Evolutionary conservation across 805 yeast species (phyloP), one percentile per base, ranked within the genome.

Genomic region (Monosporozyma yasuniensis): DNA sequence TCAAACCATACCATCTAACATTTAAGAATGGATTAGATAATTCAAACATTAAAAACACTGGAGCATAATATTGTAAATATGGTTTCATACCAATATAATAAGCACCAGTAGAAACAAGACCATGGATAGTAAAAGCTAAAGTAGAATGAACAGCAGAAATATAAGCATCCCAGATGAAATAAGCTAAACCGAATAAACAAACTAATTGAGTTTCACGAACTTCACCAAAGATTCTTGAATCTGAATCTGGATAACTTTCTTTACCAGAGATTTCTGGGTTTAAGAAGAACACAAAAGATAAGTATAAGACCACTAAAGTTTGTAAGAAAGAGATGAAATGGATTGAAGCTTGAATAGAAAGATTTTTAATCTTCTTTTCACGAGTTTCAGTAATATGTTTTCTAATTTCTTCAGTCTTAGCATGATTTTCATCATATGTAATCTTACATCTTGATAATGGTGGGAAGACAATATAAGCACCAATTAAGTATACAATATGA

Each of bases 301-400:
- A 59, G 23, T 70, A 60, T 22, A 88, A 65, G 21, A 95, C 82
- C 21, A 85, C 55, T 0, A 87, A 38, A 35, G 93, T 79, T 68
- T 93, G 97, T 21, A 89, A 77, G 75, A 87, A 79, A 1, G 96
- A 85, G 4, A 88, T 96, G 23, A 87, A 76, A 66, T 90, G 98
- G 42, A 67, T 59, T 3, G 68, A 56, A 25, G 64, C 52, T 52
- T 67, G 70, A 47, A 58, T 56, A 32, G 56, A 50, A 37, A 63
- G 49, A 21, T 52, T 44, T 10, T 44, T 50, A 27, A 52, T 51
- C 39, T 52, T 58, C 28, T 50, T 53, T 35, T 52, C 50, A 18
- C 43, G 44, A 27, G 48, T 34, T 3, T 47, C 48, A 18, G 44
- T 44, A 30, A 48, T 41, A n/a, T 52, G 47, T 12, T 47, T 38